phyloP scores from a whole-genome alignment of 2,329 filamentous ascomycete species.

The Parastagonospora nodorum region DNA sequence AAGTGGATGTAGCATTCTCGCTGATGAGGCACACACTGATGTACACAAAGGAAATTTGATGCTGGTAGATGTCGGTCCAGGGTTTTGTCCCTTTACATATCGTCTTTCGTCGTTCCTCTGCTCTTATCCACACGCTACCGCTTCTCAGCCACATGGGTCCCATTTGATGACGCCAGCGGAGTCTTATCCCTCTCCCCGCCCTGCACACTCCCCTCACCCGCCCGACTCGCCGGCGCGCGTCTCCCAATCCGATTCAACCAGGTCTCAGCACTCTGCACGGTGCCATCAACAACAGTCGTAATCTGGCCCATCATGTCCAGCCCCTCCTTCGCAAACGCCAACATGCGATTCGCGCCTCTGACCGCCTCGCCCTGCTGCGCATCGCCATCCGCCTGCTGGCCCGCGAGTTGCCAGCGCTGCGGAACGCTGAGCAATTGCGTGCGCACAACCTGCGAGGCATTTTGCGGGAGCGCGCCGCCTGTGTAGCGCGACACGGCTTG shows the following conservation, averaged over 20 bases:
- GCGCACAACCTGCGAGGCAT: slow-evolving; percentile 81
- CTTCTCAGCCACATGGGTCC: slow-evolving; percentile 6
- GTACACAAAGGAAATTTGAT: too few relatives aligned
- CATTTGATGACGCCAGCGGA: slow-evolving; percentile 8
- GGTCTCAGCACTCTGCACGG: slow-evolving; percentile 85
- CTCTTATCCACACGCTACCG: slow-evolving; percentile 4
- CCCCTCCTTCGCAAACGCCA: slow-evolving; percentile 86
- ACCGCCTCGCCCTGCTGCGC: slow-evolving; percentile 49
- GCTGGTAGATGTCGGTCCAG: too few relatives aligned
- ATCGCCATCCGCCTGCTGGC: slow-evolving; percentile 48
- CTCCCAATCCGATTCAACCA: slow-evolving; percentile 81
- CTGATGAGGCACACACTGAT: too few relatives aligned
- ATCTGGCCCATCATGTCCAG: slow-evolving; percentile 95
- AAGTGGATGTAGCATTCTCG: too few relatives aligned
- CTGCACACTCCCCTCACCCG: not conserved
- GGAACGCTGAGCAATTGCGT: slow-evolving; percentile 84
- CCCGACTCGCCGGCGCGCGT: slow-evolving; percentile 16
- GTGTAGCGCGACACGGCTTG: slow-evolving; percentile 87
- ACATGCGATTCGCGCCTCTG: slow-evolving; percentile 71
- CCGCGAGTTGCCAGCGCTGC: slow-evolving; percentile 78
- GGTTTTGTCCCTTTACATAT: too few relatives aligned
- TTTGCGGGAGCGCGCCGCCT: slow-evolving; percentile 88
- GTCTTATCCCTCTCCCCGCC: slow-evolving; percentile 19
- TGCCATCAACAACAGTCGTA: slow-evolving; percentile 83
- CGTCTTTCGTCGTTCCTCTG: too few relatives aligned